Base-by-base conservation (phyloP, 1,139 yeast genomes). In the Candida glucosophila region DNA sequence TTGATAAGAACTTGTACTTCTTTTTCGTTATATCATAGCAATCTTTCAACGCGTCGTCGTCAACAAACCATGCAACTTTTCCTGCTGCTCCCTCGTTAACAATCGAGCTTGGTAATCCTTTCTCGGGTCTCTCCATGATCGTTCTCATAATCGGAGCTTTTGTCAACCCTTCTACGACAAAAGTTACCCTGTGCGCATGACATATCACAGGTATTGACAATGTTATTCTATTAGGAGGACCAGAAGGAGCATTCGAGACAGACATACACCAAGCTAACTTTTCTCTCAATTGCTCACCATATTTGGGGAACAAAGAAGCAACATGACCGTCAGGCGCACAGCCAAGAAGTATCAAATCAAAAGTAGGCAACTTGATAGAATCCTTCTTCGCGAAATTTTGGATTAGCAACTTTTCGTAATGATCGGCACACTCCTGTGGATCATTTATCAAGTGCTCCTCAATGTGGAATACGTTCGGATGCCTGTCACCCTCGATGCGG, bases 261-360 rank as follows among this genome's bases (percentile, higher is more conserved):
- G 97, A 94, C 25, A 86, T 81, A 39, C 90, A 90, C 98, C 98
- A 90, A 3, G 97, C 97, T 43, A 82, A 69, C 41, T 80, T 74
- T 49, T 90, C 98, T 44, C 97, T 70, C 38, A 90, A 64, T 30
- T 81, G 77, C 38, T 83, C 92, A 15, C 70, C 70, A 47, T 83
- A 92, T 47, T 81, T 80, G 11, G 98, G 98, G 63, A 90, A 90
- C 33, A 90, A 68, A 14, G 95, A 85, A 29, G 97, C 95, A 43
- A 88, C 83, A 50, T 90, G 98, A 15, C 98, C 98, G 52, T 90
- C 98, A 3, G 98, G 98, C 0, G 98, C 98, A 64, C 97, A 88
- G 12, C 98, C 98, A 35, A 90, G 66, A 37, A 90, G 61, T 36
- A 90, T 69, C 33, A 90, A 59, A 53, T 90, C 98, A 58, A 90